Evolutionary conservation across 1,284 basidiomycete species (phyloP).

Genomic region (Athelia psychrophila): DNA sequence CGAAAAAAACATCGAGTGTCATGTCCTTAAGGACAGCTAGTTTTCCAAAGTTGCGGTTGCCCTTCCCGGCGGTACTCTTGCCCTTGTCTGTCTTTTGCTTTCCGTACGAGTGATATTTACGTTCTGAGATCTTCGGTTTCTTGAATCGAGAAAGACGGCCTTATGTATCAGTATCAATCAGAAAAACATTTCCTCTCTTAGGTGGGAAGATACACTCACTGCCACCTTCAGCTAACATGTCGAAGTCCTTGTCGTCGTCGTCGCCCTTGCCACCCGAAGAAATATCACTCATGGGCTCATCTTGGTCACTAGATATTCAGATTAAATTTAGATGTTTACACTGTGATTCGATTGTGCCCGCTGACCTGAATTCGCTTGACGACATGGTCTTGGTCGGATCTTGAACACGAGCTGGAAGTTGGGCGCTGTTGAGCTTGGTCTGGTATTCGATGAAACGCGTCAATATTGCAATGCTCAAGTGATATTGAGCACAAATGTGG

Average conservation of each 20-base stretch:
- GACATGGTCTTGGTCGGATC: no score
- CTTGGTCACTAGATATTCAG: no score
- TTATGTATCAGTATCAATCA: background rate
- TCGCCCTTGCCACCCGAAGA: background rate
- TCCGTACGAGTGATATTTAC: background rate
- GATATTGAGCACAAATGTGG: no score
- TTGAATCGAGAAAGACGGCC: background rate
- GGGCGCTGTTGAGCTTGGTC: no score
- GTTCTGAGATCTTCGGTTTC: background rate
- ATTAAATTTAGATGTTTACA: no score
- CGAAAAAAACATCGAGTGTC: conserved; percentile 1
- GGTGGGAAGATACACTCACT: background rate
- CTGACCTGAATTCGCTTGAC: no score
- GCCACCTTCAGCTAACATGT: background rate
- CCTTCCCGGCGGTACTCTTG: background rate
- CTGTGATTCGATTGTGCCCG: no score
- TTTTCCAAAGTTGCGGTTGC: background rate
- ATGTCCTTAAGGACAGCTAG: background rate
- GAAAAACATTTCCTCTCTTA: background rate
- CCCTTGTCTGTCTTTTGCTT: background rate
- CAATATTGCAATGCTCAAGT: no score
- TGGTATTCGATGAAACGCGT: no score
- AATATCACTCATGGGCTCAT: no score
- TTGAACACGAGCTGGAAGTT: no score
- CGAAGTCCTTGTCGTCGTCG: background rate